Conservation (phyloP, 805 yeast species). For the Candida endomychidarum region DNA sequence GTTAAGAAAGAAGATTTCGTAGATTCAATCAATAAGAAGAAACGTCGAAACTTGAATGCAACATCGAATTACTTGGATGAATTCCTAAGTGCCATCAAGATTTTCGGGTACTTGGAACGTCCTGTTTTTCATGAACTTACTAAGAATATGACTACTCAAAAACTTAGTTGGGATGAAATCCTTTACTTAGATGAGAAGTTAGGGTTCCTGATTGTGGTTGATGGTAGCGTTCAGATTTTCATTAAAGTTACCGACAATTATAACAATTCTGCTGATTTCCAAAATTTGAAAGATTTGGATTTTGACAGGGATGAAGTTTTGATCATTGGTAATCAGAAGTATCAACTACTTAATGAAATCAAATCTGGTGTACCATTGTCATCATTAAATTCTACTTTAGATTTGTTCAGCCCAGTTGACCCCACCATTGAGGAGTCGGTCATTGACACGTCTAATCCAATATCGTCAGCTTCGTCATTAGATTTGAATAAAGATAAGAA, state of each 20-base stretch:
- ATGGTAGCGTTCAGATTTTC: constrained; percentile 82
- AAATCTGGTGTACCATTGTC: constrained; percentile 83
- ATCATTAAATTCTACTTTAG: constrained; percentile 75
- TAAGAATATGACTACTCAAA: constrained; percentile 86
- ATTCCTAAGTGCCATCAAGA: constrained; percentile 84
- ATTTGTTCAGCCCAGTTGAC: constrained; percentile 50
- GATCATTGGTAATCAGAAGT: constrained; percentile 55
- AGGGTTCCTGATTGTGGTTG: constrained; percentile 91
- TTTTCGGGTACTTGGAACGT: constrained; percentile 89
- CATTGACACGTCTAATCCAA: constrained; percentile 3
- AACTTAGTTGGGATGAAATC: constrained; percentile 73
- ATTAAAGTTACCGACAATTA: constrained; percentile 44
- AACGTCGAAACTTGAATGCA: constrained; percentile 39
- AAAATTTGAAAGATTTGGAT: constrained; percentile 26
- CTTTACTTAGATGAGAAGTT: constrained; percentile 68
- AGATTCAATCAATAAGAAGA: constrained; percentile 20
- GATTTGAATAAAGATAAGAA: constrained; percentile 9
- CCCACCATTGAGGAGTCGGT: constrained; percentile 1
- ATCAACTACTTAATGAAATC: constrained; percentile 76
- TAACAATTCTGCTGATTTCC: constrained; percentile 11
- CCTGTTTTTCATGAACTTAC: constrained; percentile 92
- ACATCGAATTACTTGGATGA: constrained; percentile 78
- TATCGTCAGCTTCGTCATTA: constrained; percentile 15
- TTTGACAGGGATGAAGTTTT: constrained; percentile 42
- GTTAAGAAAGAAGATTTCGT: constrained; percentile 18